A percentile compares a stretch with the other conserved stretches of the same genome.
These are phyloP conservation scores for Benincasa hispida DNA, from an alignment of 306 rosid species.

Conservation along the genomic window DNA sequence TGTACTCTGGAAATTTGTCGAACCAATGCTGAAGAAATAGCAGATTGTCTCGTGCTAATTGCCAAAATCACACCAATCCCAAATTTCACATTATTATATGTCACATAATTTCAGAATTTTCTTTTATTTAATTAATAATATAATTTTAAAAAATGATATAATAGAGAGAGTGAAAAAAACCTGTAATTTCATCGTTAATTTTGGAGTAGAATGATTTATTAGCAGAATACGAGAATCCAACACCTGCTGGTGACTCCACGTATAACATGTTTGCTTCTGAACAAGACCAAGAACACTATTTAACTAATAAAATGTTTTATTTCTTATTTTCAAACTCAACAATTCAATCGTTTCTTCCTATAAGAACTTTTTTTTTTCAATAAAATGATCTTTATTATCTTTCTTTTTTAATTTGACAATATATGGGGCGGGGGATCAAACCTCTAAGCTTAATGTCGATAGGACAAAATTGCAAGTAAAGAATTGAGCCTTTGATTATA, in stretches of 20 bases:
- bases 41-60: constrained; percentile 36
- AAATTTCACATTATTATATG: too few relatives aligned
- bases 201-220: constrained; percentile 26
- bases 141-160: not conserved
- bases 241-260: constrained; percentile 44
- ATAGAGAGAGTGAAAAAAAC: not conserved
- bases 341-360: too few relatives aligned
- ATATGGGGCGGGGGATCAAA: too few relatives aligned
- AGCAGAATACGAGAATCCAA: constrained; percentile 39
- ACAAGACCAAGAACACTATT: not conserved
- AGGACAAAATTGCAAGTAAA: too few relatives aligned
- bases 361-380: too few relatives aligned
- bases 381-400: too few relatives aligned
- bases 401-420: too few relatives aligned
- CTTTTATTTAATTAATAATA: not conserved
- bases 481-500: too few relatives aligned
- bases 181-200: constrained; percentile 35
- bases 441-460: too few relatives aligned
- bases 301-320: too few relatives aligned
- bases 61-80: not conserved
- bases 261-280: constrained; percentile 47
- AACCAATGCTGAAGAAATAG: constrained; percentile 34
- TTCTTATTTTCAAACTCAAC: too few relatives aligned
- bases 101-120: not conserved
- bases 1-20: constrained; percentile 31